Evolutionary conservation across 2,329 filamentous ascomycete species (phyloP).

Genomic region (Colletotrichum truncatum): DNA sequence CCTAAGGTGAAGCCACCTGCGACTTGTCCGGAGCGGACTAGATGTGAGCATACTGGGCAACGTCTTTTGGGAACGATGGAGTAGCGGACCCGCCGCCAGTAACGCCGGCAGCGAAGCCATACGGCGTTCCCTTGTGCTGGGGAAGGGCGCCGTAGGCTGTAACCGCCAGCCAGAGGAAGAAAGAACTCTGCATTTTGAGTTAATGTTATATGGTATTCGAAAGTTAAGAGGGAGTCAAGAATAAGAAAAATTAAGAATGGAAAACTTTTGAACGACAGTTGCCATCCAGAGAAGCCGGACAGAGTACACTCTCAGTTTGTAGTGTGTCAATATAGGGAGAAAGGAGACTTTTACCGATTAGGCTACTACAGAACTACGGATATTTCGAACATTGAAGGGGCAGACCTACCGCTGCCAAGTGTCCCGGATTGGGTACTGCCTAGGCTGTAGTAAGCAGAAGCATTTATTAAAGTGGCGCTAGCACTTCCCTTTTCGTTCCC

Average conservation of each 20-base stretch:
- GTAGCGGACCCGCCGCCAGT: slow-evolving; percentile 9
- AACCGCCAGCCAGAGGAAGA: not conserved
- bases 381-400: not conserved
- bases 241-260: not conserved
- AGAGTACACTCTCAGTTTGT: too few relatives aligned
- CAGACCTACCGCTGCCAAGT: not conserved
- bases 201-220: not conserved
- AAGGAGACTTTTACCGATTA: not conserved
- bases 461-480: not conserved
- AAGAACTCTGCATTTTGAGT: not conserved
- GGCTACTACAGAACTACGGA: not conserved
- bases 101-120: slow-evolving; percentile 13
- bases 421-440: not conserved
- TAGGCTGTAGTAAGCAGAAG: not conserved
- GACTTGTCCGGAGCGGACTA: too few relatives aligned
- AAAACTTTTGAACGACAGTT: not conserved
- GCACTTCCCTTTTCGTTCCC: not conserved
- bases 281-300: not conserved
- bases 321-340: not conserved
- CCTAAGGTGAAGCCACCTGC: too few relatives aligned
- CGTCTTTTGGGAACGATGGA: not conserved
- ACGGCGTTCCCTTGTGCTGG: not conserved
- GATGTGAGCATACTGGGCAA: not conserved
- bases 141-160: not conserved
- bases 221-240: not conserved